Percentiles rank a stretch among this genome's conserved stretches.
These are phyloP conservation scores for Dendrobium nobile DNA, from an alignment of 106 monocot genomes.

Conservation along the genomic window DNA sequence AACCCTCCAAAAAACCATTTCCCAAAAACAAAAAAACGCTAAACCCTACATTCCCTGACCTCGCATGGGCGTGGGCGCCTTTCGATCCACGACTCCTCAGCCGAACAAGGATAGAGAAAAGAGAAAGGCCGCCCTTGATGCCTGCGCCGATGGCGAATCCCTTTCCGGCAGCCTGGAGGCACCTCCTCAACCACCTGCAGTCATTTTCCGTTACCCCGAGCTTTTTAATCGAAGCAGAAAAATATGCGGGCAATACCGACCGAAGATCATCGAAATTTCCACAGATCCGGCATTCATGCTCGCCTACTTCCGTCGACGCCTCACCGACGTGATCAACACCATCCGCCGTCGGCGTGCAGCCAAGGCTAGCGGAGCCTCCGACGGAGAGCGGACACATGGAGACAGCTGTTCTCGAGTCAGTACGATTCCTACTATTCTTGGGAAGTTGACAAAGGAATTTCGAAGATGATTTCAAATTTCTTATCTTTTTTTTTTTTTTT, in stretches of 20 bases:
- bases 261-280: not conserved
- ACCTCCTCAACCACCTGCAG: conserved; percentile 51
- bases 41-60: conserved; percentile 8
- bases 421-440: not conserved
- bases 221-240: not conserved
- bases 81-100: conserved; percentile 59
- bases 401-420: not conserved
- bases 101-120: conserved; percentile 77
- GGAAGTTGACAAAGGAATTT: not conserved
- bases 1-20: not conserved
- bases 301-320: not conserved
- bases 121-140: conserved; percentile 83
- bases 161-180: conserved; percentile 69
- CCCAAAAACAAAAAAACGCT: not conserved
- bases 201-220: conserved; percentile 21
- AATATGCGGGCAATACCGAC: not conserved
- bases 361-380: not conserved
- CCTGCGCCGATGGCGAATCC: conserved; percentile 92
- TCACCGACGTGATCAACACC: not conserved
- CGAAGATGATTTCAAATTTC: too few species aligned
- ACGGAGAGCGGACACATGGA: not conserved
- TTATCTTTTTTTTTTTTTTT: too few species aligned
- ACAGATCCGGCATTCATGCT: not conserved
- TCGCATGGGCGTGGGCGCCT: conserved; percentile 12
- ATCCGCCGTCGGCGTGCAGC: not conserved